Evolutionary conservation across 2,329 filamentous ascomycete species (phyloP).

Genomic region (Cladorrhinum sp.): DNA sequence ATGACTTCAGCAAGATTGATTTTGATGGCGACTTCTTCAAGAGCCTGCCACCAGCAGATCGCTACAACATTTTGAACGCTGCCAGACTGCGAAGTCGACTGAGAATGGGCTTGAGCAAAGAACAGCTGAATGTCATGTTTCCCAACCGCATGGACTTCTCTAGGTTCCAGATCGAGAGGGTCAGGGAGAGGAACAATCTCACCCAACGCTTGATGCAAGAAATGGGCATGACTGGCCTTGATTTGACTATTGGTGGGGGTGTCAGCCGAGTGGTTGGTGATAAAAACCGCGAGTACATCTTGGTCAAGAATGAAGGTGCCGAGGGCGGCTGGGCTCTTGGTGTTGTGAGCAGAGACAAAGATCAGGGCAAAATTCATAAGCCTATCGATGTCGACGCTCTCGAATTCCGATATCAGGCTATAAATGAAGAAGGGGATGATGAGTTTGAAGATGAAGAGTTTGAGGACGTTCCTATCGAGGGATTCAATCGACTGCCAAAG

Average conservation of each 20-base stretch:
- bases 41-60: constrained; percentile 81
- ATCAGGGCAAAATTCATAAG: constrained; percentile 74
- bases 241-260: constrained; percentile 62
- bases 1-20: constrained; percentile 98
- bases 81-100: constrained; percentile 82
- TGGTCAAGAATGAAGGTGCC: constrained; percentile 92
- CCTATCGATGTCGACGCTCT: constrained; percentile 86
- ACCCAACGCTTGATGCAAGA: constrained; percentile 94
- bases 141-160: constrained; percentile 97
- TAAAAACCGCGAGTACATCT: constrained; percentile 86
- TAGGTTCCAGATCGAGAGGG: constrained; percentile 91
- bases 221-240: constrained; percentile 80
- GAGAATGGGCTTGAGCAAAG: constrained; percentile 94
- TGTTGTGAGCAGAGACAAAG: constrained; percentile 82
- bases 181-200: constrained; percentile 86
- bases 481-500: constrained; percentile 79
- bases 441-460: constrained; percentile 77
- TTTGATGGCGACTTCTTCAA: constrained; percentile 95
- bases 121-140: constrained; percentile 95
- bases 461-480: constrained; percentile 89
- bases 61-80: constrained; percentile 97
- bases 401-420: constrained; percentile 54
- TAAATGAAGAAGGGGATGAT: constrained; percentile 52
- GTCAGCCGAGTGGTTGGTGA: constrained; percentile 75
- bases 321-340: constrained; percentile 96